Conservation (phyloP, 495 filamentous ascomycete genomes). For the Chaetomium fimeti region DNA sequence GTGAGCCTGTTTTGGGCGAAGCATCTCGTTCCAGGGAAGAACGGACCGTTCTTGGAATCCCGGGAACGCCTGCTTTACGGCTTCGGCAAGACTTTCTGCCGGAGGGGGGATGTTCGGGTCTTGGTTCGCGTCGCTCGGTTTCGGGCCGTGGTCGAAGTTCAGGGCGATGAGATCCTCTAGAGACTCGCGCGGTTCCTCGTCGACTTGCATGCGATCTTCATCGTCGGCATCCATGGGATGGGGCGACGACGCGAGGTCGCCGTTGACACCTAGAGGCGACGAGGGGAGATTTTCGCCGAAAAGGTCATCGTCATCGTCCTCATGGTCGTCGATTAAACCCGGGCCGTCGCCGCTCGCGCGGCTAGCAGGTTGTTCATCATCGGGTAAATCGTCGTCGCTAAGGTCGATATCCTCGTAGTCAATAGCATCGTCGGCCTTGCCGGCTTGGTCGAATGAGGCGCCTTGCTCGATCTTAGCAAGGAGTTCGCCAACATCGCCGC, state of each 20-base stretch:
- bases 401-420: slow-evolving; percentile 95
- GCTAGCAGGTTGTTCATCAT: slow-evolving; percentile 35
- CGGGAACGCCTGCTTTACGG: slow-evolving; percentile 68
- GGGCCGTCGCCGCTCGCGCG: slow-evolving; percentile 42
- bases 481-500: slow-evolving; percentile 24
- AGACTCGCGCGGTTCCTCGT: slow-evolving; percentile 21
- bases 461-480: slow-evolving; percentile 29
- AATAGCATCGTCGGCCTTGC: slow-evolving; percentile 47
- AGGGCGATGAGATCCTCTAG: slow-evolving; percentile 37
- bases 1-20: slow-evolving; percentile 69
- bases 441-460: slow-evolving; percentile 37
- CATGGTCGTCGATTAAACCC: slow-evolving; percentile 52
- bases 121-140: slow-evolving; percentile 40
- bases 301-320: slow-evolving; percentile 50
- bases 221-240: slow-evolving; percentile 35
- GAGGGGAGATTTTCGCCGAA: slow-evolving; percentile 46
- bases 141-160: slow-evolving; percentile 49
- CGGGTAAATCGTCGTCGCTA: slow-evolving; percentile 57
- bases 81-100: slow-evolving; percentile 63
- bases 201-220: slow-evolving; percentile 34
- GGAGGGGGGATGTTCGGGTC: slow-evolving; percentile 55
- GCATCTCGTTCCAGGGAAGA: slow-evolving; percentile 67
- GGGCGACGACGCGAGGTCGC: slow-evolving; percentile 37
- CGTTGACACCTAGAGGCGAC: slow-evolving; percentile 36
- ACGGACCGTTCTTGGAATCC: slow-evolving; percentile 63